Conservation (phyloP, 2,329 filamentous ascomycete genomes). For the Orbilia quercus region DNA sequence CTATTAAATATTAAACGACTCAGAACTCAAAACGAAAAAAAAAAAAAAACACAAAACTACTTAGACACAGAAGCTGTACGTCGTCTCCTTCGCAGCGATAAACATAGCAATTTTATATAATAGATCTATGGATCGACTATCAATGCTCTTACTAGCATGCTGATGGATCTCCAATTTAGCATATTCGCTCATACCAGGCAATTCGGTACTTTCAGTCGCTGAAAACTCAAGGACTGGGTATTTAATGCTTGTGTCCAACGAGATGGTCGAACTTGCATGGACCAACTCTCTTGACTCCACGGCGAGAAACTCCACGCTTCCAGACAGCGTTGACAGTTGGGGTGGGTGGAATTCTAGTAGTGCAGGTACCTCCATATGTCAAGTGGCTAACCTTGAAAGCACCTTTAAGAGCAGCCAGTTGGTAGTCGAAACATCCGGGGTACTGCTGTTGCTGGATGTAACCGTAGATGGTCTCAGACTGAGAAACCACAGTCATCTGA, state of each 20-base stretch:
- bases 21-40: neutral
- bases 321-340: constrained; percentile 31
- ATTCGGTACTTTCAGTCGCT: neutral
- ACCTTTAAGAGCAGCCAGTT: constrained; percentile 35
- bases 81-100: too few species aligned
- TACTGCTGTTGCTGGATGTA: constrained; percentile 26
- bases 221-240: neutral
- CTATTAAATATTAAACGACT: neutral
- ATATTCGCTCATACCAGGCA: too few species aligned
- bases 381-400: constrained; percentile 37
- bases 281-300: constrained; percentile 27
- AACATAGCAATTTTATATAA: too few species aligned
- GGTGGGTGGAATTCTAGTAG: constrained; percentile 22
- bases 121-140: too few species aligned
- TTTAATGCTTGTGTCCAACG: constrained; percentile 12
- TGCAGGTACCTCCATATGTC: constrained; percentile 36
- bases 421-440: constrained; percentile 30
- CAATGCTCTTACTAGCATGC: too few species aligned
- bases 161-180: too few species aligned
- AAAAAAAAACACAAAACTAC: too few species aligned
- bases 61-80: too few species aligned
- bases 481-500: constrained; percentile 43
- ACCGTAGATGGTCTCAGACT: constrained; percentile 34
- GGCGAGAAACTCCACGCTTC: constrained; percentile 34
- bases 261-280: constrained; percentile 41